These are phyloP conservation scores for Pseudonitzschia multistriata DNA, from an alignment of 108 stramenopile genomes.

Conservation along the genomic window DNA sequence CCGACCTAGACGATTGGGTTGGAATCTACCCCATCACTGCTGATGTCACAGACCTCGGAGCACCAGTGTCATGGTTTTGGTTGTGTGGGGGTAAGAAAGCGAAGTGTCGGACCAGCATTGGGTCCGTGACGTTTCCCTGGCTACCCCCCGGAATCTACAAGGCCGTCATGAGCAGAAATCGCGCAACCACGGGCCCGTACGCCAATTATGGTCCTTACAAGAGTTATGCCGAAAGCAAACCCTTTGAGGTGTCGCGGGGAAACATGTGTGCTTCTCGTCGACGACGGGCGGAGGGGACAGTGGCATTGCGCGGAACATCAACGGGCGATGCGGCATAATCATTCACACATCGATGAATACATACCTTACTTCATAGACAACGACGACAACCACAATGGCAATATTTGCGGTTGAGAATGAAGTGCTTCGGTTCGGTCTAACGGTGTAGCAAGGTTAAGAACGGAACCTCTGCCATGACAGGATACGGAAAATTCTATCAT, in stretches of 20 bases:
- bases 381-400: too few relatives aligned
- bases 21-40: conserved; percentile 4
- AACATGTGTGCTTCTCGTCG: conserved; percentile 3
- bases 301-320: not conserved
- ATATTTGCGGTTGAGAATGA: too few relatives aligned
- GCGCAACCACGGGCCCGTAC: conserved; percentile 1
- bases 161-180: conserved; percentile 8
- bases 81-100: conserved; percentile 6
- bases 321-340: too few relatives aligned
- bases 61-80: conserved; percentile 18
- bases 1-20: conserved; percentile 9
- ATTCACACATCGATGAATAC: too few relatives aligned
- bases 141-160: conserved; percentile 6
- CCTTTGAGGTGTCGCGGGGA: conserved; percentile 15
- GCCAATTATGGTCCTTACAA: conserved; percentile 7
- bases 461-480: too few relatives aligned
- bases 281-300: not conserved
- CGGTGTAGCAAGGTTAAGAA: too few relatives aligned
- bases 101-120: not conserved
- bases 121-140: conserved; percentile 10
- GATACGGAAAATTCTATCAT: too few relatives aligned
- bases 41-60: conserved; percentile 4
- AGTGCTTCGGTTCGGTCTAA: too few relatives aligned
- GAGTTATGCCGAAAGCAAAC: conserved; percentile 15
- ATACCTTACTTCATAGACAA: too few relatives aligned